A percentile compares a stretch with the other conserved stretches of the same genome.
These are phyloP conservation scores for Xylariomycetidae sp. DNA, from an alignment of 2,329 filamentous ascomycete genomes.

Conservation along the genomic window DNA sequence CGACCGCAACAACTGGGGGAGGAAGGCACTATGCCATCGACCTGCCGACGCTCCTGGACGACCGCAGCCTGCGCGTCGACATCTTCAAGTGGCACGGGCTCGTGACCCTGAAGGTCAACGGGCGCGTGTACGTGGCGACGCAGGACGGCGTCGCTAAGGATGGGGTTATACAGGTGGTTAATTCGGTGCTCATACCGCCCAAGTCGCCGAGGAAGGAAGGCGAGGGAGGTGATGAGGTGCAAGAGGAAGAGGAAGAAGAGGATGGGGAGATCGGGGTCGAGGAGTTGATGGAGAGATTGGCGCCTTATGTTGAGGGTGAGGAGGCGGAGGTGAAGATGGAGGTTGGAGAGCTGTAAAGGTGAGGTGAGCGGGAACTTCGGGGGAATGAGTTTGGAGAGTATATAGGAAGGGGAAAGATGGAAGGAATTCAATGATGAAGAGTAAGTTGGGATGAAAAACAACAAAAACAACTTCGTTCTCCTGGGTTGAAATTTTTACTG, in stretches of 20 bases:
- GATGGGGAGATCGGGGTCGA: slow-evolving; percentile 34
- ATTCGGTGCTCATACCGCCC: slow-evolving; percentile 71
- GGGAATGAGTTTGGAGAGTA: too few relatives aligned
- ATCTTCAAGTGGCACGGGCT: slow-evolving; percentile 64
- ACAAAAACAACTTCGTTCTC: too few relatives aligned
- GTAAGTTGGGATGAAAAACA: too few relatives aligned
- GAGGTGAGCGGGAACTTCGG: too few relatives aligned
- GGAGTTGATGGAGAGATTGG: slow-evolving; percentile 14
- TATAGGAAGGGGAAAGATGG: too few relatives aligned
- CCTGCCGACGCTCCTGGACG: slow-evolving; percentile 66
- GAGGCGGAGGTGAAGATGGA: too few relatives aligned
- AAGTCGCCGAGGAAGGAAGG: slow-evolving; percentile 38
- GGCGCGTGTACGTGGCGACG: slow-evolving; percentile 59
- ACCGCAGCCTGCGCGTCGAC: slow-evolving; percentile 65
- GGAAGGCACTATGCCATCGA: slow-evolving; percentile 60
- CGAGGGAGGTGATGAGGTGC: slow-evolving; percentile 44
- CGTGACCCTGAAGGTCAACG: slow-evolving; percentile 71
- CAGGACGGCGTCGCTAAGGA: slow-evolving; percentile 71
- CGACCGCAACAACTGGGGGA: slow-evolving; percentile 22
- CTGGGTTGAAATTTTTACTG: too few relatives aligned
- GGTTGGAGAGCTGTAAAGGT: too few relatives aligned
- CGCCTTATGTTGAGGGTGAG: slow-evolving; percentile 35
- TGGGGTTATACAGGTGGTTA: slow-evolving; percentile 77
- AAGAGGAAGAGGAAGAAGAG: slow-evolving; percentile 57
- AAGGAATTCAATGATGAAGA: too few relatives aligned